phyloP scores from a whole-genome alignment of 129 eudicot species.

The Gnaphalium uliginosum region DNA sequence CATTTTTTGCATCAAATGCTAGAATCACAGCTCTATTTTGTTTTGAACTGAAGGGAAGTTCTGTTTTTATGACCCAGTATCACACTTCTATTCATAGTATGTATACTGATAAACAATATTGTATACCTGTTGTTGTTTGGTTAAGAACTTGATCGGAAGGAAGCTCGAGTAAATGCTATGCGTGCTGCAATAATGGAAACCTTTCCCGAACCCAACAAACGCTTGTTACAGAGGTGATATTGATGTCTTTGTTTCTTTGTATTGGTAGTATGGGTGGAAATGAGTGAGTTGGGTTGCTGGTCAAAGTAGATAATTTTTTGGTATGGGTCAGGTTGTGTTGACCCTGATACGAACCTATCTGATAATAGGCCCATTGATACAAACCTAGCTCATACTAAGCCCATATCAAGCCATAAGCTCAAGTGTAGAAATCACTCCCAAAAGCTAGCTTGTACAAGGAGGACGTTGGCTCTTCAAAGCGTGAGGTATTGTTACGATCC shows the following conservation, averaged over 20 bases:
- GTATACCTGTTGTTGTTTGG: conserved; percentile 21
- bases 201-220: conserved; percentile 97
- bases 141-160: conserved; percentile 83
- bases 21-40: not conserved
- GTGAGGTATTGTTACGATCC: no score
- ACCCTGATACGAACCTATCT: no score
- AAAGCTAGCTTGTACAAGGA: no score
- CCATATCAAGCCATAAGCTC: no score
- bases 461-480: no score
- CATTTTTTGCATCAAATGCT: not conserved
- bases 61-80: not conserved
- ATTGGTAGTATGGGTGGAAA: no score
- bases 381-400: no score
- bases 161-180: conserved; percentile 83
- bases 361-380: no score
- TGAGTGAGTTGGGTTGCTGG: no score
- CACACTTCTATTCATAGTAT: conserved; percentile 9
- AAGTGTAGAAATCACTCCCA: no score
- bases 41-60: not conserved
- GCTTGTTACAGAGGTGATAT: conserved; percentile 77
- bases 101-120: conserved; percentile 14
- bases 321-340: no score
- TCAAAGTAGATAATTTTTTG: no score
- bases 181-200: conserved; percentile 82
- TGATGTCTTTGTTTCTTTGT: conserved; percentile 7